Evolutionary conservation across 352 stramenopile genomes (phyloP), one percentile per base, ranked within the genome.

Genomic region (Globisporangium paddicum): DNA sequence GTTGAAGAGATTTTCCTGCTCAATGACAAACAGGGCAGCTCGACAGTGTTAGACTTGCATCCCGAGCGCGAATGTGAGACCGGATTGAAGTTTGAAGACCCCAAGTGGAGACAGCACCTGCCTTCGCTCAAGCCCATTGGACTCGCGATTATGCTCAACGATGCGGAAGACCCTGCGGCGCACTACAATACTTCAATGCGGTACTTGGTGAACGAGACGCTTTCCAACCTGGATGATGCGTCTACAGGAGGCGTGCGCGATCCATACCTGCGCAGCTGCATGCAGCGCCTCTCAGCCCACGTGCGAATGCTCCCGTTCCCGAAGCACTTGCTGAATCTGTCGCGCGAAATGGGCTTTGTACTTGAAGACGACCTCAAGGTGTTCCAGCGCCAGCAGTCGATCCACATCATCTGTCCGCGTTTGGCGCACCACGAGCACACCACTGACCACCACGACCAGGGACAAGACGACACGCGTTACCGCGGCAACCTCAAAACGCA

Each of bases 1-100:
- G 80, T 86, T 6, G 86, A 95, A 66, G 86, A 95, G 58, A 89
- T 95, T 42, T 95, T 92, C 42, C 56, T 95, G 21, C 64, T 93
- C 4, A 93, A 80, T 45, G 82, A 95, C 52, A 89, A 89, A 49
- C 69, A 77, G 34, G 67, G 67, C 37, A 80, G 68, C 51, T 64
- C 71, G 10, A 93, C 77, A 0, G 83, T 95, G n/a, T 54, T 95
- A 25, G 86, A 95, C 48, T 45, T 95, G 10, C 83, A 93, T 45
- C 72, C 79, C 1, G 86, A 95, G 42, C 71, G 76, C 11, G 49
- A 82, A 50, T 90, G 82, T 42, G 72, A 86, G 37, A 95, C 86
- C 8, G 83, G 83, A 21, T 58, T 93, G 21, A 90, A 91, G 64
- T 95, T 95, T 52, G 86, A 95, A 66, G 82, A 95, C 30, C 86